Conservation (phyloP, 257 asterid genomes). For the Salvia miltiorrhiza region DNA sequence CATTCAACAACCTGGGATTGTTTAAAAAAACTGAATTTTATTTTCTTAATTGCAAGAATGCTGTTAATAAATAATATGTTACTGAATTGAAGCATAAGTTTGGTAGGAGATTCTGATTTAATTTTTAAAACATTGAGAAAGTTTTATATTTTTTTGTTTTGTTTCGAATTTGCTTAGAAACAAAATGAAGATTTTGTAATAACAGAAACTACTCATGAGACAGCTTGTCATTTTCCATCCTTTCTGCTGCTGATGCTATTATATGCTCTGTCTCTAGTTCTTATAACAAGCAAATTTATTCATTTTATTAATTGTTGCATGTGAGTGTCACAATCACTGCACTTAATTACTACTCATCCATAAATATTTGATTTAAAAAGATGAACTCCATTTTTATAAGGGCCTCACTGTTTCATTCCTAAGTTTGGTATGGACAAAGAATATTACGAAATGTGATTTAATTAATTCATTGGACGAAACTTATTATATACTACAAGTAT, state of each 20-base stretch:
- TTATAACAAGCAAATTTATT: background rate
- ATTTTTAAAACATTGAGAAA: background rate
- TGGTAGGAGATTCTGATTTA: constrained; percentile 32
- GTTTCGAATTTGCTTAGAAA: constrained; percentile 15
- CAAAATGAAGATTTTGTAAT: constrained; percentile 29
- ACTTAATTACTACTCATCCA: background rate
- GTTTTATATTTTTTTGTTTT: background rate
- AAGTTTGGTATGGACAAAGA: too few species aligned
- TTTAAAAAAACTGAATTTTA: background rate
- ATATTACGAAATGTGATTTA: too few species aligned
- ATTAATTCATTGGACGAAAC: too few species aligned
- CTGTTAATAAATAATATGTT: background rate
- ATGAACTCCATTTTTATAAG: too few species aligned
- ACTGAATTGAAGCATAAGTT: constrained; percentile 18
- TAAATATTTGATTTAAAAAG: too few species aligned
- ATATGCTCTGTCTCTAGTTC: constrained; percentile 14
- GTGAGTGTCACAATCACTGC: constrained; percentile 45
- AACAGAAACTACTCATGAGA: constrained; percentile 11
- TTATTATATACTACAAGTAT: too few species aligned
- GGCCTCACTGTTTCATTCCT: background rate
- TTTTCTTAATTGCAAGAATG: background rate
- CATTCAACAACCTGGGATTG: constrained; percentile 26
- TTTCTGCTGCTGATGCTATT: constrained; percentile 15
- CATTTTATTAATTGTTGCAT: constrained; percentile 27
- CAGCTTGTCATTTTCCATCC: constrained; percentile 32